Conservation (phyloP, 345 rosid species). For the Syzygium oleosum region DNA sequence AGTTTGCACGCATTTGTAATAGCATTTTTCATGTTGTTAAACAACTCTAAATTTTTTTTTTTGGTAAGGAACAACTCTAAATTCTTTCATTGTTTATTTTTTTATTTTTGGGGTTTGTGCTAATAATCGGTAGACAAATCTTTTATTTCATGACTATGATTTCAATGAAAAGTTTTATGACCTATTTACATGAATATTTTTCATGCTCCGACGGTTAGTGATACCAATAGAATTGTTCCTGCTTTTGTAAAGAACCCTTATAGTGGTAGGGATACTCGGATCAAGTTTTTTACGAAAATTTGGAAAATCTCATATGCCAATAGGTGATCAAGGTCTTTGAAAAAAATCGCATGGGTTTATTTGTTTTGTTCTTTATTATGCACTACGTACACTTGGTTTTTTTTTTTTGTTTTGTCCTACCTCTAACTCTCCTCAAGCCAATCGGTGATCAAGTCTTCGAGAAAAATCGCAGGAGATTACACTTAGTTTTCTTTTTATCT, state of each 20-base stretch:
- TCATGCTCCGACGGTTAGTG: background rate
- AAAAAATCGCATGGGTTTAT: too few relatives aligned
- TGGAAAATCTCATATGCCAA: background rate
- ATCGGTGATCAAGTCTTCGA: too few relatives aligned
- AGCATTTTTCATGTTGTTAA: background rate
- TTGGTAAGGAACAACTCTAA: background rate
- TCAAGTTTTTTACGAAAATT: background rate
- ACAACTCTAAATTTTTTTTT: background rate
- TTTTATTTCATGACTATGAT: background rate
- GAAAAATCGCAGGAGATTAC: too few relatives aligned
- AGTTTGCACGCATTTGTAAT: background rate
- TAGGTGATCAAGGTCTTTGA: background rate
- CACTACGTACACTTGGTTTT: too few relatives aligned
- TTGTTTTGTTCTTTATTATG: too few relatives aligned
- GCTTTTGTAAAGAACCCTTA: too few relatives aligned
- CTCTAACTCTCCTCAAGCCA: too few relatives aligned
- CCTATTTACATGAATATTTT: background rate
- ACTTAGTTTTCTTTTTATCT: too few relatives aligned
- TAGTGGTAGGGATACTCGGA: background rate
- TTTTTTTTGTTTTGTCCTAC: too few relatives aligned
- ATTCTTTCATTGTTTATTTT: background rate
- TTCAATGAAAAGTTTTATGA: background rate
- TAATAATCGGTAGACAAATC: background rate
- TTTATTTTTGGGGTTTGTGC: background rate
- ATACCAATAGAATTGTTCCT: background rate